A percentile compares a stretch with the other conserved stretches of the same genome.
phyloP scores from a whole-genome alignment of 1,284 basidiomycete genomes.

The Melampsora larici-populina region DNA sequence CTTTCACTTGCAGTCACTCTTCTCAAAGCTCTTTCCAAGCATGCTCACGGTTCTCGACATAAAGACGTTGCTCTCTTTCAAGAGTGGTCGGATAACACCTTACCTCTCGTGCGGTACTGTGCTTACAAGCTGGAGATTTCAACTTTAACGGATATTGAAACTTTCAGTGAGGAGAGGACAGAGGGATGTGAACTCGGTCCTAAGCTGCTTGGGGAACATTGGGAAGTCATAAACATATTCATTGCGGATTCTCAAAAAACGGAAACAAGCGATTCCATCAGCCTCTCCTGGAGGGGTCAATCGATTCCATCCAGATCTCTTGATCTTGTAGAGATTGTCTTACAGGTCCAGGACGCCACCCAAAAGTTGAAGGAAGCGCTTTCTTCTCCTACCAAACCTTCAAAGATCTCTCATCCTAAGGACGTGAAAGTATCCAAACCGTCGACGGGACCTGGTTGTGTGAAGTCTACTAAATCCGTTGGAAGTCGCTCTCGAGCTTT shows the following conservation, averaged over 20 bases:
- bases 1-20: constrained; percentile 1
- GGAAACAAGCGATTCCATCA: not conserved
- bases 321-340: constrained; percentile 23
- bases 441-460: too few species aligned
- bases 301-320: constrained; percentile 14
- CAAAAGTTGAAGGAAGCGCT: too few species aligned
- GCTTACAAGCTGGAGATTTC: constrained; percentile 18
- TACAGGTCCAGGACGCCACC: constrained; percentile 4
- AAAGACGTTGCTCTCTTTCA: constrained; percentile 28
- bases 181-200: not conserved
- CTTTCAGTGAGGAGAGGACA: constrained; percentile 17
- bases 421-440: not conserved
- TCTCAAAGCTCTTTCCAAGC: constrained; percentile 7
- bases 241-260: constrained; percentile 4
- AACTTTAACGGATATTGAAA: constrained; percentile 9
- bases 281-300: constrained; percentile 20
- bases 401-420: not conserved
- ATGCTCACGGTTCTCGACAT: not conserved
- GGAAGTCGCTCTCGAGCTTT: too few species aligned
- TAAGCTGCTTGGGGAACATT: constrained; percentile 13
- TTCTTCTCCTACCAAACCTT: constrained; percentile 11
- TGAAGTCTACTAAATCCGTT: too few species aligned
- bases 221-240: not conserved
- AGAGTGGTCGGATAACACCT: constrained; percentile 20
- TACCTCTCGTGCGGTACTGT: constrained; percentile 24